Evolutionary conservation across 331 rosid genomes (phyloP).

Genomic region (Saraca asoca): DNA sequence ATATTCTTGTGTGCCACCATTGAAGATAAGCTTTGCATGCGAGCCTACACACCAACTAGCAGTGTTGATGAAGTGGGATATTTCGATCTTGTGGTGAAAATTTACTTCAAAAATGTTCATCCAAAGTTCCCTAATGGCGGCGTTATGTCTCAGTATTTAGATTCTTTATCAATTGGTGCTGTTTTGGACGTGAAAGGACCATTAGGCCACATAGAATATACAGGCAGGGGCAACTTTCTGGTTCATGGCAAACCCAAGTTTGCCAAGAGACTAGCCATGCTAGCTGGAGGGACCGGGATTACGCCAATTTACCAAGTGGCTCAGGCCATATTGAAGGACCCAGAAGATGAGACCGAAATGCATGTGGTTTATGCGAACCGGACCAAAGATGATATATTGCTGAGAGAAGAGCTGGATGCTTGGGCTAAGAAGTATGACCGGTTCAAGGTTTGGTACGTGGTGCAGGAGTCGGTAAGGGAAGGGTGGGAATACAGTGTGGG

Average conservation of each 20-base stretch:
- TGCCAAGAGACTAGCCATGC: constrained; percentile 66
- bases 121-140: constrained; percentile 83
- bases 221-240: constrained; percentile 57
- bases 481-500: constrained; percentile 83
- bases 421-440: constrained; percentile 61
- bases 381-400: constrained; percentile 70
- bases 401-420: constrained; percentile 66
- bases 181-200: constrained; percentile 74
- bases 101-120: constrained; percentile 69
- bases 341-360: constrained; percentile 75
- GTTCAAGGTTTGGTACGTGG: constrained; percentile 81
- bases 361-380: constrained; percentile 78
- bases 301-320: constrained; percentile 83
- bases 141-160: constrained; percentile 68
- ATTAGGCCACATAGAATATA: constrained; percentile 79
- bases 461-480: constrained; percentile 47
- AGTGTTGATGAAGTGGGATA: constrained; percentile 58
- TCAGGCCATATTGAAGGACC: constrained; percentile 73
- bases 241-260: constrained; percentile 57
- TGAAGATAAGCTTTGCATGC: constrained; percentile 71
- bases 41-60: constrained; percentile 86
- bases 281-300: constrained; percentile 91
- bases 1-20: constrained; percentile 61
- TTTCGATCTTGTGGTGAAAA: constrained; percentile 71
- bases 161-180: constrained; percentile 51